These are phyloP conservation scores for Trichoderma brevicompactum DNA, from an alignment of 2,329 filamentous ascomycete species.

Conservation along the genomic window DNA sequence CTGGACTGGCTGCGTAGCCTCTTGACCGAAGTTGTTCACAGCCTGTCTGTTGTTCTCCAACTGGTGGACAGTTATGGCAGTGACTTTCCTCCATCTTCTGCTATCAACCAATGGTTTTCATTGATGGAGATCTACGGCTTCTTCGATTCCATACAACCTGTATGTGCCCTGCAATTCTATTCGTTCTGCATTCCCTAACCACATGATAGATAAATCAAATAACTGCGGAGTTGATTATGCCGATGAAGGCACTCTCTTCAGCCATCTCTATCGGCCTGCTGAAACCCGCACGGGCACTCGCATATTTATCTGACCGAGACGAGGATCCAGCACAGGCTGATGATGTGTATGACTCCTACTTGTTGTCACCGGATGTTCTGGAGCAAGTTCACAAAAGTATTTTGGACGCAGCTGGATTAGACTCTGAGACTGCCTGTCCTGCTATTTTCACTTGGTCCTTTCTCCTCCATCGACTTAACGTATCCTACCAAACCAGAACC, in stretches of 20 bases:
- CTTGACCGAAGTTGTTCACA: slow-evolving; percentile 73
- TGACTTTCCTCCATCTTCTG: slow-evolving; percentile 59
- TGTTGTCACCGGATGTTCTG: slow-evolving; percentile 72
- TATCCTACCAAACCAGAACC: slow-evolving; percentile 64
- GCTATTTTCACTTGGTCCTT: slow-evolving; percentile 82
- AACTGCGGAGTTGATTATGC: slow-evolving; percentile 57
- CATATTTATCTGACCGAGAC: slow-evolving; percentile 46
- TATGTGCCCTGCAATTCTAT: slow-evolving; percentile 31
- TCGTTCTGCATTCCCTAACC: slow-evolving; percentile 32
- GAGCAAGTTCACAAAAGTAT: slow-evolving; percentile 75
- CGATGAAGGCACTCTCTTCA: slow-evolving; percentile 71
- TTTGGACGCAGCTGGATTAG: slow-evolving; percentile 59
- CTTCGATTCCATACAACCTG: slow-evolving; percentile 63
- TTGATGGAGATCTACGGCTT: slow-evolving; percentile 71
- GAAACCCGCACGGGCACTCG: slow-evolving; percentile 63
- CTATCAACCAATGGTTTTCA: slow-evolving; percentile 74
- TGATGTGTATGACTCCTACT: slow-evolving; percentile 59
- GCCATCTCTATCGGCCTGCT: slow-evolving; percentile 74
- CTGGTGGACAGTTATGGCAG: slow-evolving; percentile 64
- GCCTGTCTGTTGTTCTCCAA: slow-evolving; percentile 74
- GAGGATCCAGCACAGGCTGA: slow-evolving; percentile 44
- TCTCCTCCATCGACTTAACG: slow-evolving; percentile 70
- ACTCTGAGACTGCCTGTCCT: slow-evolving; percentile 68
- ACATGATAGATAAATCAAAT: slow-evolving; percentile 44
- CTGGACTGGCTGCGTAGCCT: slow-evolving; percentile 65